These are phyloP conservation scores for Chlamydomonas sp. DNA, from an alignment of 139 green algal genomes.

Conservation along the genomic window DNA sequence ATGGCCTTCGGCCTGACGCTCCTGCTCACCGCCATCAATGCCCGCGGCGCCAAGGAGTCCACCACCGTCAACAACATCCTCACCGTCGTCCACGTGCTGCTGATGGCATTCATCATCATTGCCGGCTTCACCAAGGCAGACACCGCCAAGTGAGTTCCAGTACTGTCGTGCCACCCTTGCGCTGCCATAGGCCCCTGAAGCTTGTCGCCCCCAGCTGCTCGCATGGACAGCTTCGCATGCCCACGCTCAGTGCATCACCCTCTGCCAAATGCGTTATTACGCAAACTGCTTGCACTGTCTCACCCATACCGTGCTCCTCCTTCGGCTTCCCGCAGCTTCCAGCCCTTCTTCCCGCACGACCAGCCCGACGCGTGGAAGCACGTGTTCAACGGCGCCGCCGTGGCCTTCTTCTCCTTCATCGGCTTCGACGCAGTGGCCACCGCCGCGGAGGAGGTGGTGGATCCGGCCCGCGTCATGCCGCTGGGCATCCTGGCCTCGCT, in stretches of 20 bases:
- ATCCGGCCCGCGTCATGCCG: conserved; percentile 54
- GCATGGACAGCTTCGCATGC: not conserved
- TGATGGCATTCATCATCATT: conserved; percentile 66
- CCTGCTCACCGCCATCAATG: conserved; percentile 53
- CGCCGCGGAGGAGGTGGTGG: conserved; percentile 70
- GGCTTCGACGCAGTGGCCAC: conserved; percentile 73
- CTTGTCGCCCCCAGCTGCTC: not conserved
- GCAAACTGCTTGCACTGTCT: not conserved
- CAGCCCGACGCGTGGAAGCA: conserved; percentile 21
- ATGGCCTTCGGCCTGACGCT: conserved; percentile 48
- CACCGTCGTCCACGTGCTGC: conserved; percentile 39
- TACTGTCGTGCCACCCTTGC: not conserved
- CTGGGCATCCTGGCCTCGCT: conserved; percentile 68
- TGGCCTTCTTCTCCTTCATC: conserved; percentile 68
- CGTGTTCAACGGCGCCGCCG: conserved; percentile 64
- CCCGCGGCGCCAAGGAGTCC: conserved; percentile 65
- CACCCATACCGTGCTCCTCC: not conserved
- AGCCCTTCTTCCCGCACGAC: conserved; percentile 30
- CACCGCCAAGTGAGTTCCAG: conserved; percentile 3
- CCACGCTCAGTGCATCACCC: not conserved
- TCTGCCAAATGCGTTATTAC: not conserved
- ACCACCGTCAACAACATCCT: conserved; percentile 57
- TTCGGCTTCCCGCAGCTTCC: conserved; percentile 13
- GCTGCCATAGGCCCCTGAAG: not conserved
- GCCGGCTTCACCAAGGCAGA: conserved; percentile 43